Evolutionary conservation across 805 yeast genomes (phyloP), one percentile per base, ranked within the genome.

Genomic region (Clavispora carvajalis): DNA sequence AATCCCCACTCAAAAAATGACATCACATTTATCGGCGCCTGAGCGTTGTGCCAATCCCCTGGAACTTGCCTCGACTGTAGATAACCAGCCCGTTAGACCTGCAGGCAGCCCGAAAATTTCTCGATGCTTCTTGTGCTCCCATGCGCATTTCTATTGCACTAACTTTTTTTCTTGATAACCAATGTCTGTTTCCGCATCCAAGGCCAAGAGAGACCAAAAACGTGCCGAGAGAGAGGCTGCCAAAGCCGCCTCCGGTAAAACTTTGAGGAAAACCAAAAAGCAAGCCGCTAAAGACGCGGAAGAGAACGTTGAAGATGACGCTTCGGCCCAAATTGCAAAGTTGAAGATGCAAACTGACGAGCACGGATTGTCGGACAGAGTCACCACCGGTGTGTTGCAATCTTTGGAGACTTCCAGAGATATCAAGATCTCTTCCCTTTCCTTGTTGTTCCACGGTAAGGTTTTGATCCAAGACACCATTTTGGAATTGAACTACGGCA

Each of bases 181-280:
- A 33, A 65, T 65, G 71, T 74, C 79, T 43, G 77, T 81, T 52
- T 91, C 98, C 42, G 81, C 96, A 51, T 89, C 97, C 16, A 91
- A 91, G 67, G 98, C 98, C 49, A 93, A 91, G 74, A 87, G 99
- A 82, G 97, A 91, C 52, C 96, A 95, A 51, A 91, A 90, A 73
- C 88, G 89, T 68, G 87, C 85, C 54, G 74, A 67, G 55, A 67
- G 64, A 55, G 74, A 69, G 54, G 74, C 74, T 51, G 63, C 64
- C 47, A 68, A 67, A 58, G 55, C 64, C 24, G 62, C 73, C 38
- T 95, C 87, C 45, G 86, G 85, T 54, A 90, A 89, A 59, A 72
- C 79, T 57, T 71, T 78, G 69, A 83, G 78, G 70, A 77, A 82
- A 64, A 76, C 77, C 52, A 67, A 66, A 59, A 76, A 73, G 68